Conservation (phyloP, 176 grass and related monocot genomes). For the Pharus latifolius region DNA sequence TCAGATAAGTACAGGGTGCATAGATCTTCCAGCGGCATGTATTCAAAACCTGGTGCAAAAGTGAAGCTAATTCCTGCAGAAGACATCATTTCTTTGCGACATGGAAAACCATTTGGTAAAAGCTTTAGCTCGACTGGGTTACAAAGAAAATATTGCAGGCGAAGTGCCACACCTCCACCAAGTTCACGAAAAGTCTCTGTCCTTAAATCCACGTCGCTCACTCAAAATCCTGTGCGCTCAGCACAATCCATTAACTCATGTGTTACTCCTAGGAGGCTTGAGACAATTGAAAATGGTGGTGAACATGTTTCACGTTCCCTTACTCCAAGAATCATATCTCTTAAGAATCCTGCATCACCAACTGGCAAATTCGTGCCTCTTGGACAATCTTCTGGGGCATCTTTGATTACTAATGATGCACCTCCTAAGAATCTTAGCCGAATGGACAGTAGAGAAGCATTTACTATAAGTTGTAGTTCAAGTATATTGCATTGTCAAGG, state of each 20-base stretch:
- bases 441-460: not conserved
- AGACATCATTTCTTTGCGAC: constrained; percentile 34
- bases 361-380: not conserved
- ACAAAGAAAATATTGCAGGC: not conserved
- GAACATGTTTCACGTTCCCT: not conserved
- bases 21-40: constrained; percentile 20
- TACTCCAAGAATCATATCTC: not conserved
- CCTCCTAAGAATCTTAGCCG: not conserved
- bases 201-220: not conserved
- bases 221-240: not conserved
- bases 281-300: constrained; percentile 8
- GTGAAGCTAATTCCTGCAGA: constrained; percentile 47
- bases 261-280: not conserved
- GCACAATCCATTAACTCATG: not conserved
- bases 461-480: not conserved
- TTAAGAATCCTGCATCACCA: not conserved
- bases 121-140: not conserved
- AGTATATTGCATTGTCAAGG: not conserved
- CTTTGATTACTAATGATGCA: not conserved
- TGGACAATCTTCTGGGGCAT: not conserved
- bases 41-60: constrained; percentile 39
- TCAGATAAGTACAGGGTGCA: not conserved
- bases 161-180: constrained; percentile 27
- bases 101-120: constrained; percentile 20
- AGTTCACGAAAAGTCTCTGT: constrained; percentile 15